Evolutionary conservation across 2,329 filamentous ascomycete species (phyloP).

Genomic region (Passalora sequoiae): DNA sequence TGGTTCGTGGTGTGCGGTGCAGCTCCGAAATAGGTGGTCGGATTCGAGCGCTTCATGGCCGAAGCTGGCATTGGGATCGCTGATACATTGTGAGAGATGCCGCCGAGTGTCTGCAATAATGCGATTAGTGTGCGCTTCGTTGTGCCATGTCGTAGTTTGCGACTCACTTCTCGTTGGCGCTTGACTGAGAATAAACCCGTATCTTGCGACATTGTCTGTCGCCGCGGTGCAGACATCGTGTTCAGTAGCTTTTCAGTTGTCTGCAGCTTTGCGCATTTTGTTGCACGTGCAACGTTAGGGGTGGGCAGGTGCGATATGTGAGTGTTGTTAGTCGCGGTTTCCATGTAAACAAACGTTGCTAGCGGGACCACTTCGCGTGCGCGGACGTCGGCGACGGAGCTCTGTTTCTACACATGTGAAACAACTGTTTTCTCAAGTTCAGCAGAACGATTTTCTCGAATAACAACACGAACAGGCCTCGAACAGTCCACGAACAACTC

Average conservation of each 20-base stretch:
- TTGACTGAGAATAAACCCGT: constrained; percentile 85
- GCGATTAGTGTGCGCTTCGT: constrained; percentile 14
- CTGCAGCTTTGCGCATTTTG: constrained; percentile 1
- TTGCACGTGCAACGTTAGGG: not conserved
- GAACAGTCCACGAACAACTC: too few species aligned
- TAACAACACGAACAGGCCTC: too few species aligned
- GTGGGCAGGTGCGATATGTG: not conserved
- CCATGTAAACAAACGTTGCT: not conserved
- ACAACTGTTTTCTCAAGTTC: too few species aligned
- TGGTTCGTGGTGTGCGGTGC: constrained; percentile 65
- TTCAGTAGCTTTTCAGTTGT: too few species aligned
- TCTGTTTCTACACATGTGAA: too few species aligned
- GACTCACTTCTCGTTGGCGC: constrained; percentile 77
- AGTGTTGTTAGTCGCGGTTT: constrained; percentile 1
- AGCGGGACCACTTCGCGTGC: not conserved
- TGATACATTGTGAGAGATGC: constrained; percentile 69
- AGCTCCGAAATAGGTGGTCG: constrained; percentile 61
- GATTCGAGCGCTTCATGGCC: constrained; percentile 87
- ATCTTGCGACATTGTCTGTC: constrained; percentile 69
- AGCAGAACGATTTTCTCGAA: too few species aligned
- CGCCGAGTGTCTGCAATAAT: constrained; percentile 67
- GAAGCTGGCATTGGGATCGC: constrained; percentile 86
- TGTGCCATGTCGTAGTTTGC: constrained; percentile 6
- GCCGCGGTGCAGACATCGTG: constrained; percentile 7
- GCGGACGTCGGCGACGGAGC: too few species aligned